Base-by-base conservation (phyloP, 352 stramenopile species). In the Phytophthora crassamura region DNA sequence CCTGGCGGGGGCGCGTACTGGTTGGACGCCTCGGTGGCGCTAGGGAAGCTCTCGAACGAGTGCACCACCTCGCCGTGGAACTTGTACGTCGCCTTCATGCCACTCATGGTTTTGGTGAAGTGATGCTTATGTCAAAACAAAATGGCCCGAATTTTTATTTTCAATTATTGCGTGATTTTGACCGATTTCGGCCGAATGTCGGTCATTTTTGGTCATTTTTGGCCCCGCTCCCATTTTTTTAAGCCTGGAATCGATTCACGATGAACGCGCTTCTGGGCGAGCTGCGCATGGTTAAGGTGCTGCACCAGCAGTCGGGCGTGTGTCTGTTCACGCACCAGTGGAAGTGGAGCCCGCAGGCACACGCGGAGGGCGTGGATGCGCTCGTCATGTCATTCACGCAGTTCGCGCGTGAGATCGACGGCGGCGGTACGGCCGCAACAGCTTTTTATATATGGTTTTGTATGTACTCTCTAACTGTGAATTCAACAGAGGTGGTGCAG, bases 381-480 rank as follows among this genome's bases (percentile, higher is more conserved):
- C 81, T 95, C 28, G 83, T 95, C 22, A 83, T 92, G 69, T 91
- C 82, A 35, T 91, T 95, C 55, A 87, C 76, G 28, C 87, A 95
- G 58, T 95, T 95, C 59, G 85, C 85, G 7, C 80, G 87, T 12
- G 87, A 95, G 74, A 93, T 95, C 64, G 87, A 95, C 56, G 87
- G 82, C 10, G 87, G 87, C 55, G 80, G 81, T 90, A 52, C 53
- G 60, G 36, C n/a, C 20, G 12, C 5, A 10, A 5, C 4, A 10
- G 18, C 5, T 61, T 30, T 42, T 62, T 32, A 15, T 51, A 57
- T 49, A 40, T 5, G n/a, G 20, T 51, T 18, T 25, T 52, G 48
- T 64, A 42, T 55, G 36, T 69, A 51, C 50, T 74, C 47, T 69
- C 43, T 59, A 64, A 72, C 47, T 62, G 52, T 66, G 35, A 64